These are phyloP conservation scores for Purpureocillium lavendulum DNA, from an alignment of 2,329 filamentous ascomycete species.

Conservation along the genomic window DNA sequence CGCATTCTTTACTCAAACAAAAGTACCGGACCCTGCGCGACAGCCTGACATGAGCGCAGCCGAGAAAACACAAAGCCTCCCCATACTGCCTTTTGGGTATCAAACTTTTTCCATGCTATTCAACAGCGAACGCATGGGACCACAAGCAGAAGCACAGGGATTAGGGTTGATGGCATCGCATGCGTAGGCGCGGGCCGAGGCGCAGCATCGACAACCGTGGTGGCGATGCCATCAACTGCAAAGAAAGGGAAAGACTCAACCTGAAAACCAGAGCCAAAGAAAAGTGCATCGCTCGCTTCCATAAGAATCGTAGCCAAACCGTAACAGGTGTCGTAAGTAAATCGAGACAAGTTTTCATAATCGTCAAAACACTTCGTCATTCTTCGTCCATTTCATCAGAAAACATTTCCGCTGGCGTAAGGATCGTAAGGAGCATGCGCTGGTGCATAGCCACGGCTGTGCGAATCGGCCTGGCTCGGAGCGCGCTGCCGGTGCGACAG, in stretches of 20 bases:
- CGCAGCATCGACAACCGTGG: slow-evolving; percentile 12
- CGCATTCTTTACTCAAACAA: neutral
- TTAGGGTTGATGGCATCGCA: slow-evolving; percentile 2
- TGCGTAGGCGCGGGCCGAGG: neutral
- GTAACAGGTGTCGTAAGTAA: neutral
- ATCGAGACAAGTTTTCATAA: slow-evolving; percentile 16
- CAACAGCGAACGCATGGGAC: slow-evolving; percentile 13
- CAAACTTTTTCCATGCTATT: slow-evolving; percentile 16
- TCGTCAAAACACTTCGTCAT: slow-evolving; percentile 17
- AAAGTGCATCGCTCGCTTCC: slow-evolving; percentile 10
- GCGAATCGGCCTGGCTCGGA: slow-evolving; percentile 41
- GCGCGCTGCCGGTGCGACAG: slow-evolving; percentile 36
- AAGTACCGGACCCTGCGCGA: neutral
- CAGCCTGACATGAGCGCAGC: neutral
- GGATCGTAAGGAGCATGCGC: slow-evolving; percentile 19
- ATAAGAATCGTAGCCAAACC: slow-evolving; percentile 3
- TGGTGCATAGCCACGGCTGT: slow-evolving; percentile 23
- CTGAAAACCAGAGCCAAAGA: slow-evolving; percentile 8
- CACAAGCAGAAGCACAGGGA: slow-evolving; percentile 16
- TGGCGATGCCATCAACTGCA: neutral
- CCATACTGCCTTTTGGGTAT: slow-evolving; percentile 25
- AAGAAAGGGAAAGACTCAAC: slow-evolving; percentile 17
- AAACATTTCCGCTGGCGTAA: slow-evolving; percentile 17
- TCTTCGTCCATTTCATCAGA: slow-evolving; percentile 22
- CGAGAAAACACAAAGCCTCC: slow-evolving; percentile 13